phyloP scores from a whole-genome alignment of 805 yeast species.

The Suhomyces emberorum region DNA sequence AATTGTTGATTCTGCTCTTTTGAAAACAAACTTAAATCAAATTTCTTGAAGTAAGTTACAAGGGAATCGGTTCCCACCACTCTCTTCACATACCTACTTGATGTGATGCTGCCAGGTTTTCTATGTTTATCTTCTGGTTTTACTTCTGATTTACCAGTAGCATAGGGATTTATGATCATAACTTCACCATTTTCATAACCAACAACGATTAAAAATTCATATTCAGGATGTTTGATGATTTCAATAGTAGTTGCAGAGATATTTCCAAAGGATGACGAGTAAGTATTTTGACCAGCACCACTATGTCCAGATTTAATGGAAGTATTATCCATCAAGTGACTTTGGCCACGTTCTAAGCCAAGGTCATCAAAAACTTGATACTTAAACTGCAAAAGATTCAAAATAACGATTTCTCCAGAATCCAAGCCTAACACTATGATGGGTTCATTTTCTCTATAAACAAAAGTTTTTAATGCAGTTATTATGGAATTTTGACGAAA shows the following conservation, averaged over 20 bases:
- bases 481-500: conserved; percentile 34
- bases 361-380: conserved; percentile 45
- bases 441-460: conserved; percentile 28
- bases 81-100: conserved; percentile 11
- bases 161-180: conserved; percentile 41
- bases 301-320: conserved; percentile 16
- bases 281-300: conserved; percentile 6
- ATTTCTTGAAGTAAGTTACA: conserved; percentile 34
- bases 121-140: conserved; percentile 3
- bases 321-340: conserved; percentile 2
- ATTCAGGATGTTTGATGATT: conserved; percentile 25
- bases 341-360: conserved; percentile 24
- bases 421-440: conserved; percentile 61
- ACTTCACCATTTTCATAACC: conserved; percentile 66
- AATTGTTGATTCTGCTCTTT: neutral
- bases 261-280: conserved; percentile 10
- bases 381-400: conserved; percentile 48
- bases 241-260: conserved; percentile 18
- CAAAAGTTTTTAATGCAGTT: conserved; percentile 36
- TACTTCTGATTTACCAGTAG: conserved; percentile 9
- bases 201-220: conserved; percentile 50
- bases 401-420: conserved; percentile 63
- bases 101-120: neutral
- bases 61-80: conserved; percentile 25
- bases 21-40: conserved; percentile 27